phyloP scores from a whole-genome alignment of 176 grass and related monocot genomes.

The Tillandsia fasciculata region DNA sequence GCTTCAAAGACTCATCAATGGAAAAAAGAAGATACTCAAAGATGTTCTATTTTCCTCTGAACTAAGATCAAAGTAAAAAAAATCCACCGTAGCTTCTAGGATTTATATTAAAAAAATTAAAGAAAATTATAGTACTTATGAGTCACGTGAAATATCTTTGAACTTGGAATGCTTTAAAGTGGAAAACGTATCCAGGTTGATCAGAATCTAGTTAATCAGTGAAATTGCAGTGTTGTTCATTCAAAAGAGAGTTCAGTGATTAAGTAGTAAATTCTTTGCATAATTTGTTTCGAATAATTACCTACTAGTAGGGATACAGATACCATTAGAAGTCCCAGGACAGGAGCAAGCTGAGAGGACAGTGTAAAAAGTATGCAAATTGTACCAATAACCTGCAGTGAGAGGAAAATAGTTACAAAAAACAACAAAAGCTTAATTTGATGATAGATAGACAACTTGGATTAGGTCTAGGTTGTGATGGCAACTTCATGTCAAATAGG shows the following conservation, averaged over 20 bases:
- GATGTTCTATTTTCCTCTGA: background rate
- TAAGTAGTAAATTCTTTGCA: background rate
- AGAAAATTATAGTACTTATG: no score
- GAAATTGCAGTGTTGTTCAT: background rate
- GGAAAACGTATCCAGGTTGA: no score
- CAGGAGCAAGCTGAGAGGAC: constrained; percentile 84
- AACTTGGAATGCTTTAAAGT: no score
- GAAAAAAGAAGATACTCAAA: background rate
- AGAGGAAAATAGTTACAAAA: constrained; percentile 10
- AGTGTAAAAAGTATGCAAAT: constrained; percentile 86
- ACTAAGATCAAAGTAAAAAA: background rate
- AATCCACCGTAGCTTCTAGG: no score
- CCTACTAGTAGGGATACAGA: constrained; percentile 76
- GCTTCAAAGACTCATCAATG: no score
- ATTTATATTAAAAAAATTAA: no score
- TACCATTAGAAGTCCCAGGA: constrained; percentile 77
- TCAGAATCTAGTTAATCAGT: no score
- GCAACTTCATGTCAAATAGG: no score
- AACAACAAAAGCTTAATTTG: background rate
- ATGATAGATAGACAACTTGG: background rate
- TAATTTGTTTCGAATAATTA: constrained; percentile 12
- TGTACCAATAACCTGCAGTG: constrained; percentile 76
- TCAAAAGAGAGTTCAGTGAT: background rate
- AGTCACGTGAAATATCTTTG: no score
- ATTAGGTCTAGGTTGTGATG: background rate